Conservation (phyloP, 2,329 filamentous ascomycete genomes). For the Fusarium euwallaceae region DNA sequence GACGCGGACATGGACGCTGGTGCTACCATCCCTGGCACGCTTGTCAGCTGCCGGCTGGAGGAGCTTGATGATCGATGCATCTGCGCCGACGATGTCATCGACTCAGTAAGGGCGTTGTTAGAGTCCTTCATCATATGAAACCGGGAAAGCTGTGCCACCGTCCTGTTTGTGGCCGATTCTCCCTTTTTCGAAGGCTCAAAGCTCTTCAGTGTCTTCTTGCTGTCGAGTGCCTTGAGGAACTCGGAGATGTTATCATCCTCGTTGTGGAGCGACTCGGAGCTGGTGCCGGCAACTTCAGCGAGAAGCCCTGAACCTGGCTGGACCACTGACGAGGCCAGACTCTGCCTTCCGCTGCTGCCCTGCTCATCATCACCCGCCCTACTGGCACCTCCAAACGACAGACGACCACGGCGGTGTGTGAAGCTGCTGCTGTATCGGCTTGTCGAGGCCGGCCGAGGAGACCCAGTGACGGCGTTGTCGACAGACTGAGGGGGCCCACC, state of each 20-base stretch:
- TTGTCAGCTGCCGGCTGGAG: constrained; percentile 70
- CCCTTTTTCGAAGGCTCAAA: constrained; percentile 77
- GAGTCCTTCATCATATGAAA: constrained; percentile 93
- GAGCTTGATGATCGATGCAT: constrained; percentile 86
- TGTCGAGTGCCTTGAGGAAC: constrained; percentile 90
- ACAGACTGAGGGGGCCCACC: constrained; percentile 73
- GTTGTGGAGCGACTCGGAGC: constrained; percentile 75
- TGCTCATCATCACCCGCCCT: constrained; percentile 78
- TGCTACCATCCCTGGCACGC: constrained; percentile 75
- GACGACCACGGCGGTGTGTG: constrained; percentile 82
- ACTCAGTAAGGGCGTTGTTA: constrained; percentile 89
- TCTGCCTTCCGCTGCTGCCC: constrained; percentile 83
- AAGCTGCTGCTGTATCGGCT: constrained; percentile 95
- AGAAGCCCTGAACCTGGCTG: constrained; percentile 85
- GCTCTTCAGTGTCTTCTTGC: constrained; percentile 86
- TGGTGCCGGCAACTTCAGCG: constrained; percentile 75
- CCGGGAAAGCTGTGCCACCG: constrained; percentile 83
- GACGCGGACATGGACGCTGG: constrained; percentile 85
- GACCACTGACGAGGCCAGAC: constrained; percentile 75
- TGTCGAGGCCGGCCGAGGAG: constrained; percentile 83
- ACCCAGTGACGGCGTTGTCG: constrained; percentile 77
- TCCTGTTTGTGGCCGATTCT: constrained; percentile 79
- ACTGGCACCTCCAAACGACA: constrained; percentile 81
- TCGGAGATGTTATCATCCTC: constrained; percentile 96
- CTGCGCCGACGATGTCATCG: constrained; percentile 90